A percentile compares a stretch with the other conserved stretches of the same genome.
Conservation (phyloP, 139 green algal genomes). For the Tetraselmis striata region DNA sequence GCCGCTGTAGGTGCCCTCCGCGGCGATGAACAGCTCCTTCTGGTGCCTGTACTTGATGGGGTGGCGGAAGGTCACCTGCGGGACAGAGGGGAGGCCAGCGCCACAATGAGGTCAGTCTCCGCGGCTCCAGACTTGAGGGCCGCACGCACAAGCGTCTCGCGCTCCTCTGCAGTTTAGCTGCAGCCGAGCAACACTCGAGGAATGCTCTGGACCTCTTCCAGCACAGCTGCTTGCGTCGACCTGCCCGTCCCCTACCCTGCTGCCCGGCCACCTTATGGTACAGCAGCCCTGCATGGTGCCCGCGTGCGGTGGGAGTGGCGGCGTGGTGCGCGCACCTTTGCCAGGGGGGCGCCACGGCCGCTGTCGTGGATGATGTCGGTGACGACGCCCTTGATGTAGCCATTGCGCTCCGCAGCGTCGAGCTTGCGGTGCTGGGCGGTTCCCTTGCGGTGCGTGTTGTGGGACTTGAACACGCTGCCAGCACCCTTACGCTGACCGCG, state of each 20-base stretch:
- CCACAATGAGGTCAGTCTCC: no score
- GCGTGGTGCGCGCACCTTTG: constrained; percentile 60
- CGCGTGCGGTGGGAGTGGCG: no score
- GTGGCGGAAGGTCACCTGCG: constrained; percentile 90
- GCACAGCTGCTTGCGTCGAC: no score
- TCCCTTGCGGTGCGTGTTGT: constrained; percentile 93
- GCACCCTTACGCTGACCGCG: constrained; percentile 95
- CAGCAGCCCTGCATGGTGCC: no score
- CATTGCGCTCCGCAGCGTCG: constrained; percentile 81
- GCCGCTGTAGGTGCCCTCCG: constrained; percentile 94
- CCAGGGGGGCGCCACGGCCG: constrained; percentile 90
- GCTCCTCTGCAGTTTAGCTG: no score
- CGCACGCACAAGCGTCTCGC: no score
- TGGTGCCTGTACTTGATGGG: constrained; percentile 85
- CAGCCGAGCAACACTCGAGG: no score
- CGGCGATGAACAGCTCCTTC: constrained; percentile 93
- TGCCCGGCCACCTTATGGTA: not conserved
- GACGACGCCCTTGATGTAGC: constrained; percentile 95
- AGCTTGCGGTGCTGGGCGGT: constrained; percentile 81
- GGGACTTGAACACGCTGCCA: constrained; percentile 91
- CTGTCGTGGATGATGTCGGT: constrained; percentile 96
- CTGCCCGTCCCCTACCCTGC: not conserved
- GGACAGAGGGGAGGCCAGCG: not conserved
- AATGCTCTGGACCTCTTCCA: no score
- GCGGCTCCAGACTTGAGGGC: no score